Evolutionary conservation across 2,329 filamentous ascomycete genomes (phyloP).

Genomic region (Ophiostoma sp.): DNA sequence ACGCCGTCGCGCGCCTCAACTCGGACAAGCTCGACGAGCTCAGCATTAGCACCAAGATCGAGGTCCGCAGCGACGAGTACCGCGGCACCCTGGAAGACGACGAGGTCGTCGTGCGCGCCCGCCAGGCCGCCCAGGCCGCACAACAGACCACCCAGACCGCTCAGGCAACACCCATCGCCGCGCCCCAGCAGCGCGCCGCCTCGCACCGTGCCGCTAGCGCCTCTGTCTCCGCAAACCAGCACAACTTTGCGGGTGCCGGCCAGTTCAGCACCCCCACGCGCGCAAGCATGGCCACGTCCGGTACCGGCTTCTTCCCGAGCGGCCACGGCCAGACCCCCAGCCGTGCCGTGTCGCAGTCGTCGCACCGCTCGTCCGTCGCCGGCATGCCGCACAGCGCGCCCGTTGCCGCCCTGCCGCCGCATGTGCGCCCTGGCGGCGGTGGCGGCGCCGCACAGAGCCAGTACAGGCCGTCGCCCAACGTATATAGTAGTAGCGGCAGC

Average conservation of each 20-base stretch:
- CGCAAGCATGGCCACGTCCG: conserved; percentile 37
- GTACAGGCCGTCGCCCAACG: conserved; percentile 45
- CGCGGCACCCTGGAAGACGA: conserved; percentile 81
- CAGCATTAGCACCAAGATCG: conserved; percentile 72
- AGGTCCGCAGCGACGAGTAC: conserved; percentile 67
- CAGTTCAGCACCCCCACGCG: conserved; percentile 48
- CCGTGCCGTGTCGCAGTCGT: conserved; percentile 36
- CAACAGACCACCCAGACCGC: conserved; percentile 12
- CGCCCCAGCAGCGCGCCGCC: background rate
- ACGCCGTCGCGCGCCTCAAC: conserved; percentile 78
- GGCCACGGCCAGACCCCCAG: conserved; percentile 38
- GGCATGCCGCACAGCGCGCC: conserved; percentile 14
- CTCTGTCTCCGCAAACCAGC: conserved; percentile 35
- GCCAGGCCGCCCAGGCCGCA: conserved; percentile 27
- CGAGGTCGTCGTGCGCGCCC: conserved; percentile 51
- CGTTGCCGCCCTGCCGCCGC: conserved; percentile 31
- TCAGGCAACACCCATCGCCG: background rate
- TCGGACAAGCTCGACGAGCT: conserved; percentile 80
- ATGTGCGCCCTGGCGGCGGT: conserved; percentile 32
- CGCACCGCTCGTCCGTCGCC: conserved; percentile 38
- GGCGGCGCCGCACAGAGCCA: conserved; percentile 33
- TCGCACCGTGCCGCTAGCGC: background rate
- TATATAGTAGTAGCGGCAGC: too few relatives aligned
- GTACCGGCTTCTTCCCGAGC: conserved; percentile 36
- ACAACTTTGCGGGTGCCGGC: conserved; percentile 33